Base-by-base conservation (phyloP, 75 land plant genomes). In the Pinus albicaulis region DNA sequence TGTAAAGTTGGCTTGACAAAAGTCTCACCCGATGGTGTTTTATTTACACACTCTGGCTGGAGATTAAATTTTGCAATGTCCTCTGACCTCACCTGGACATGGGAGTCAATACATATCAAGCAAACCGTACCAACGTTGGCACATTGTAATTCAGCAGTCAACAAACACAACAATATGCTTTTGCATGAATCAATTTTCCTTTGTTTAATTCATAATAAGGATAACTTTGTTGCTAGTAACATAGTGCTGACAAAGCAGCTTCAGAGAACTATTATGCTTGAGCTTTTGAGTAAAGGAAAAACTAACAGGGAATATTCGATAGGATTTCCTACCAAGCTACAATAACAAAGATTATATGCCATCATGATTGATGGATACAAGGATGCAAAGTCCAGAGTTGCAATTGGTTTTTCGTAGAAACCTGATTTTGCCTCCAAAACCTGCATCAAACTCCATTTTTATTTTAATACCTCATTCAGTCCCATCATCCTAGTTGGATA, bases 301-400 rank as follows among this genome's bases (percentile, higher is more conserved):
- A 64, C 38, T 3, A 74, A 22, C 5, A 38, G 5, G 44, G 11
- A 31, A 69, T 56, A 7, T 7, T 7, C 0, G 38, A 19, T 20
- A 68, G 71, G 53, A 38, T 36, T 68, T 34, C 23, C 82, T 77
- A 97, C 99, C 92, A 97, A 78, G 28, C 95, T 97, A 80, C 99
- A 94, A 68, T 97, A 97, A 65, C 99, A 97, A 76, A 97, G 86
- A 79, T 97, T 97, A 81, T 97, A 97, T 34, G 99, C 99, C 99
- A 97, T 97, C 99, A 97, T 97, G 70, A 97, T 97, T 19, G 99
- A 97, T 59, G 99, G 99, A 86, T 97, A 97, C 34, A 97, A 70
- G 41, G 99, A 97, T 64, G 99, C 99, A 89, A 97, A 97, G 84
- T 97, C 99, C 59, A 97, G 78, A 23, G 99, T 97, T 41, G 99